These are phyloP conservation scores for Bacterosira constricta DNA, from an alignment of 108 stramenopile species.

Conservation along the genomic window DNA sequence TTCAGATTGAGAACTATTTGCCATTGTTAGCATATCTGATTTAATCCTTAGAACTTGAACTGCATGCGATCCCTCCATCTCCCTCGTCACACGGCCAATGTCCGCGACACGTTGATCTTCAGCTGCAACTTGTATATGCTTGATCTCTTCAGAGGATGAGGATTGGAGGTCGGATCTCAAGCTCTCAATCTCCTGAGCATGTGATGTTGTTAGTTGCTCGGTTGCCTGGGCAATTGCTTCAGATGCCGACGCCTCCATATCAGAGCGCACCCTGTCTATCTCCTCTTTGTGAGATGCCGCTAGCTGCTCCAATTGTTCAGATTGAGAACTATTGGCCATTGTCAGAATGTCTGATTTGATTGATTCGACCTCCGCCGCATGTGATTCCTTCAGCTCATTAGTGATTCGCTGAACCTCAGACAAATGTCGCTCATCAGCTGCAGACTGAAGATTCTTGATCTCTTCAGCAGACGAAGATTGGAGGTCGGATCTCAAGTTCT, in stretches of 20 bases:
- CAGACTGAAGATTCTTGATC: constrained; percentile 1
- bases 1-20: constrained; percentile 12
- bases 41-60: constrained; percentile 5
- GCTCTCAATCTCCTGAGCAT: constrained; percentile 30
- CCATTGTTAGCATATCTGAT: constrained; percentile 1
- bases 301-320: constrained; percentile 33
- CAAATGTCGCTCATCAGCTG: background rate
- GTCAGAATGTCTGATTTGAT: constrained; percentile 16
- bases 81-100: background rate
- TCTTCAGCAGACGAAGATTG: constrained; percentile 14
- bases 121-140: background rate
- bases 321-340: constrained; percentile 23
- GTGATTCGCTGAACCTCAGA: constrained; percentile 2
- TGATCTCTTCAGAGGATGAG: constrained; percentile 14
- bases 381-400: constrained; percentile 15
- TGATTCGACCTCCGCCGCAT: constrained; percentile 20
- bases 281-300: constrained; percentile 26
- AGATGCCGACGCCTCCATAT: constrained; percentile 20
- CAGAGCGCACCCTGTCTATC: constrained; percentile 8
- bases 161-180: constrained; percentile 15
- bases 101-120: background rate
- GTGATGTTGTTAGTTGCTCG: background rate
- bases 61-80: background rate
- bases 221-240: constrained; percentile 8
- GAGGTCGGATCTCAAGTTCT: constrained; percentile 21